Percentiles rank a stretch among this genome's conserved stretches.
Evolutionary conservation across 2,329 filamentous ascomycete genomes (phyloP).

Genomic region (Zymoseptoria pseudotritici): DNA sequence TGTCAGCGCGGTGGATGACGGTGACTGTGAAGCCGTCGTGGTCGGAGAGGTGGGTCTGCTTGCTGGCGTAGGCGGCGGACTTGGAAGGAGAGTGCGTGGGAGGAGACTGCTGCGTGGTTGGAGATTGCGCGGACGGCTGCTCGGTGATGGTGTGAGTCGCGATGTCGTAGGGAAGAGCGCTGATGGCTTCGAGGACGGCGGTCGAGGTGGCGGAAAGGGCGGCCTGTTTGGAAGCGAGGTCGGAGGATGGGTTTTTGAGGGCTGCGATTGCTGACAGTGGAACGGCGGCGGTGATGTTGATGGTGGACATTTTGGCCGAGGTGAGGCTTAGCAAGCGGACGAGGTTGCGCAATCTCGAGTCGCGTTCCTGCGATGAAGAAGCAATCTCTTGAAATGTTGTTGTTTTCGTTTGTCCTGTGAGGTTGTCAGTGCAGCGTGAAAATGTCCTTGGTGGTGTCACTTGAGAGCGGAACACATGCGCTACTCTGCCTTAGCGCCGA

Average conservation of each 20-base stretch:
- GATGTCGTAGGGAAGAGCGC: neutral
- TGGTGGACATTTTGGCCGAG: neutral
- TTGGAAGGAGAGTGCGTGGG: neutral
- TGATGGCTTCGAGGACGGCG: neutral
- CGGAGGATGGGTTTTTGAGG: neutral
- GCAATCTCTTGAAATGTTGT: neutral
- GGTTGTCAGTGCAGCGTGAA: neutral
- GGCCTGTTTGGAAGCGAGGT: neutral
- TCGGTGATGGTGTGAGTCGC: neutral
- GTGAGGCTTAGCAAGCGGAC: neutral
- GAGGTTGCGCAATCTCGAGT: neutral
- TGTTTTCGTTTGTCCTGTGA: neutral
- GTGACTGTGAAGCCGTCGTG: neutral
- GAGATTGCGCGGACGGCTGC: no score
- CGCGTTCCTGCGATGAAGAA: neutral
- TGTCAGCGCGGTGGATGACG: neutral
- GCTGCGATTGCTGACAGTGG: constrained; percentile 3
- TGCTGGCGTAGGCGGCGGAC: neutral
- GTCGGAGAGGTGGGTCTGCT: neutral
- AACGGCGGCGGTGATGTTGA: constrained; percentile 6
- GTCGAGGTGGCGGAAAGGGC: neutral
- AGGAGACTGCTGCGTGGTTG: no score
- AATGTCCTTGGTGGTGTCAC: neutral
- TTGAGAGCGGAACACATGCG: neutral
- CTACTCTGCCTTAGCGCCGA: neutral